These are phyloP conservation scores for Cladosporium sp. DNA, from an alignment of 2,329 filamentous ascomycete species.

Conservation along the genomic window DNA sequence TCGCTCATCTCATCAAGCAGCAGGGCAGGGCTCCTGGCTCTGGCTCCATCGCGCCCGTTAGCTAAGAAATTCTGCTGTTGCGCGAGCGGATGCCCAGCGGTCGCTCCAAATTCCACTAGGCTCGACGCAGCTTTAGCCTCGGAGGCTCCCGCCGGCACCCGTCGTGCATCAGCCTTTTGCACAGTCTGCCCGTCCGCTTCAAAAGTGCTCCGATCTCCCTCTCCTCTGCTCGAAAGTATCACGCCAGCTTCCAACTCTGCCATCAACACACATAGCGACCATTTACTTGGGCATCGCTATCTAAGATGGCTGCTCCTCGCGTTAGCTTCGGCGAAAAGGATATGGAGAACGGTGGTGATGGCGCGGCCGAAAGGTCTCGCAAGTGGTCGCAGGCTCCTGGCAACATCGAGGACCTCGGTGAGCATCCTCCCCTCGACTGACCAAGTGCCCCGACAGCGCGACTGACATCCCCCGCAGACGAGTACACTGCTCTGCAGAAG, in stretches of 20 bases:
- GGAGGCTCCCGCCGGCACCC: conserved; percentile 6
- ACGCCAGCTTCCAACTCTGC: conserved; percentile 6
- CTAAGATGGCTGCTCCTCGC: conserved; percentile 40
- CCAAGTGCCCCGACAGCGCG: conserved; percentile 6
- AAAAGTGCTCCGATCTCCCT: conserved; percentile 22
- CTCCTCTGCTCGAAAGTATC: conserved; percentile 19
- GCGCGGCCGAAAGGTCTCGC: conserved; percentile 34
- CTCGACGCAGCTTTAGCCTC: conserved; percentile 7
- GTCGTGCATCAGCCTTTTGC: conserved; percentile 16
- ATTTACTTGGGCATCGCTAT: conserved; percentile 36
- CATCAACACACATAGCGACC: conserved; percentile 26
- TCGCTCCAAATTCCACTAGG: conserved; percentile 15
- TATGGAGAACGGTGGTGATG: conserved; percentile 39
- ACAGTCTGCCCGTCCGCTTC: conserved; percentile 19
- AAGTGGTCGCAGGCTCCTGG: conserved; percentile 43
- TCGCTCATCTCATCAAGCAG: conserved; percentile 15
- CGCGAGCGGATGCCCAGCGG: conserved; percentile 15
- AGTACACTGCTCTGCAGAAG: conserved; percentile 65
- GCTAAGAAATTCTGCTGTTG: conserved; percentile 19
- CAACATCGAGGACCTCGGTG: conserved; percentile 45
- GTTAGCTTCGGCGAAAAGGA: conserved; percentile 44
- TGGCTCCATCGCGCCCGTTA: conserved; percentile 16
- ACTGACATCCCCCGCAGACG: conserved; percentile 48
- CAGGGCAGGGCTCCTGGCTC: conserved; percentile 7
- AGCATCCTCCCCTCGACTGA: conserved; percentile 14